Conservation (phyloP, 2,329 filamentous ascomycete genomes). For the Claviceps sp. region DNA sequence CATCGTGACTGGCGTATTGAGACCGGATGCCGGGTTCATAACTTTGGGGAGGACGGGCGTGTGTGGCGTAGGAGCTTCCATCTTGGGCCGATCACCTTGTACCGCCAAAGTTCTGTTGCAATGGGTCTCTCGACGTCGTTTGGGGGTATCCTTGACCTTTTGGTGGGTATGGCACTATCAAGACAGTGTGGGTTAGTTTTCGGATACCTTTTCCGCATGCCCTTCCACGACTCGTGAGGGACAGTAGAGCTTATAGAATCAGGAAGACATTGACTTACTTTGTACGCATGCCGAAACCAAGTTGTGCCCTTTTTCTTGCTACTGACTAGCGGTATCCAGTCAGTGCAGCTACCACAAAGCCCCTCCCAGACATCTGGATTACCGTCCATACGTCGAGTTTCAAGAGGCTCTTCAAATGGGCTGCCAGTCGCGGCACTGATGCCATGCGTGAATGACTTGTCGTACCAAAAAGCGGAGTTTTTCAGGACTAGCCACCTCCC, state of each 20-base stretch:
- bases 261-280: conserved; percentile 38
- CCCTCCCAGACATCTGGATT: conserved; percentile 76
- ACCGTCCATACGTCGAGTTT: conserved; percentile 63
- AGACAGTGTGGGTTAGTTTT: background rate
- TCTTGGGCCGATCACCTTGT: conserved; percentile 32
- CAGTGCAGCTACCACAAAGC: conserved; percentile 62
- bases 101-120: conserved; percentile 22
- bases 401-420: conserved; percentile 63
- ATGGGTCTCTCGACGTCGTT: conserved; percentile 50
- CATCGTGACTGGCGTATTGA: conserved; percentile 4
- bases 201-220: background rate
- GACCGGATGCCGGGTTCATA: conserved; percentile 8
- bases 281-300: conserved; percentile 83
- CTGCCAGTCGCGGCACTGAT: conserved; percentile 71
- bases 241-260: background rate
- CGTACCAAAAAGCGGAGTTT: conserved; percentile 88
- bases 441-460: conserved; percentile 80
- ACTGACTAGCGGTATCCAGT: conserved; percentile 70
- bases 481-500: conserved; percentile 78
- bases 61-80: conserved; percentile 23
- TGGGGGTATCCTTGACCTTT: conserved; percentile 58
- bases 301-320: conserved; percentile 88
- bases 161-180: conserved; percentile 55
- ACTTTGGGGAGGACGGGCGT: conserved; percentile 19
- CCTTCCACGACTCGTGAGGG: conserved; percentile 2